Evolutionary conservation across 306 rosid genomes (phyloP), one percentile per base, ranked within the genome.

Genomic region (Macrotyloma uniflorum): DNA sequence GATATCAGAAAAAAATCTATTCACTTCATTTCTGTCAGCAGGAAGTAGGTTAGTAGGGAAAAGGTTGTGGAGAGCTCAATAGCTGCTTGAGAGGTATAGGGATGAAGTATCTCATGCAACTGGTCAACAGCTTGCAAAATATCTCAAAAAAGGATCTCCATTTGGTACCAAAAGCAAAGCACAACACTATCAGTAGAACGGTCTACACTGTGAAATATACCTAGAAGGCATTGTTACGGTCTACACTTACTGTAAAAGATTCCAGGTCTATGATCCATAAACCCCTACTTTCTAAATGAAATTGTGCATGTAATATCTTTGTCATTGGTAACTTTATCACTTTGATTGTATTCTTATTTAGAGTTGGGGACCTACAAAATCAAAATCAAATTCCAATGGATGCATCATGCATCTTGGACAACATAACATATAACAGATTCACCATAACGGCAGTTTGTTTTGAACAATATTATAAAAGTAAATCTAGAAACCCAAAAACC

Each of bases 281-380:
- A 42, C 45, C 77, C 83, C 65, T n/a, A 49, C 19, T 43, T 79
- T 79, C 45, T 58, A 61, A 33, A 63, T 35, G 65, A 79, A 57
- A 43, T 11, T 20, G 42, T 1, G 12, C 53, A 1, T 30, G 51
- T 33, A 58, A 46, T 68, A 24, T 67, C 67, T 32, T 30, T 18
- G 40, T 20, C 51, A 57, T 49, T 50, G 58, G 62, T 57, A 61
- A 69, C 30, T 46, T 46, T 15, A 71, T 49, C 24, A 47, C n/a
- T 53, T 77, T 22, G 4, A 46, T 78, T 33, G 54, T 30, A 28
- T 69, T 51, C 77, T 45, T 70, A 32, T 58, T 54, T 54, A 54
- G 61, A 5, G 6, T 32, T 79, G 15, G 53, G 32, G 54, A 70
- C 22, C 64, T 30, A 46, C 3, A 10, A 30, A 57, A 53, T 32